Base-by-base conservation (phyloP, 2,329 filamentous ascomycete species). In the Pseudocercospora macadamiae region DNA sequence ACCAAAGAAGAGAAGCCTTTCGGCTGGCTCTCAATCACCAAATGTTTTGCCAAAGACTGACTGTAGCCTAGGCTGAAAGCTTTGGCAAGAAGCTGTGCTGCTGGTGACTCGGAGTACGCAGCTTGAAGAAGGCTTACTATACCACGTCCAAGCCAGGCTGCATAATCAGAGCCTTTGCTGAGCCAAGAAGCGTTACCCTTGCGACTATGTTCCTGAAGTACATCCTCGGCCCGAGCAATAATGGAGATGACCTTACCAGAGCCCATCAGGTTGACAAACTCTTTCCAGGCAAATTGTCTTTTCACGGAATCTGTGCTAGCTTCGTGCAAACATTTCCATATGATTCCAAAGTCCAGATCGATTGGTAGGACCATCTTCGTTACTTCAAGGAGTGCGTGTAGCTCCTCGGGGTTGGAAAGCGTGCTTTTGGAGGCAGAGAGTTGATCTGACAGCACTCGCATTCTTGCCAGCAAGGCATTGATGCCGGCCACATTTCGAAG, bases 401-500 rank as follows among this genome's bases (percentile, higher is more conserved):
- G 69, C 36, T 61, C 63, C 10, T 54, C 8, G 2, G 5, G 3
- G 3, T 42, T 34, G 6, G 47, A 16, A 2, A 18, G 18, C 6
- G 51, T 39, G 9, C 18, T 7, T n/a, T 28, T 54, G 28, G 51
- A 39, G 21, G 37, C 47, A 5, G 19, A 21, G 3, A 56, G 28
- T 3, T 6, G 7, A 23, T 63, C 60, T 14, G 54, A 56, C 14
- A 61, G 37, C n/a, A 60, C 18, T 14, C 84, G 86, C 26, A 96
- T 76, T 54, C 88, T 85, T n/a, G 86, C 81, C 8, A 92, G 73
- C 25, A 93, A 71, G n/a, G 90, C 89, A 61, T 91, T 93, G 28
- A 96, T 74, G 0, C 92, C 93, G 2, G 88, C 82, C 14, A 95
- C 79, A 69, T 87, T 96, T 57, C 82, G 82, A 4, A 99, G 76